A percentile compares a stretch with the other conserved stretches of the same genome.
Evolutionary conservation across 1,139 yeast genomes (phyloP).

Genomic region (Geotrichum australiense): DNA sequence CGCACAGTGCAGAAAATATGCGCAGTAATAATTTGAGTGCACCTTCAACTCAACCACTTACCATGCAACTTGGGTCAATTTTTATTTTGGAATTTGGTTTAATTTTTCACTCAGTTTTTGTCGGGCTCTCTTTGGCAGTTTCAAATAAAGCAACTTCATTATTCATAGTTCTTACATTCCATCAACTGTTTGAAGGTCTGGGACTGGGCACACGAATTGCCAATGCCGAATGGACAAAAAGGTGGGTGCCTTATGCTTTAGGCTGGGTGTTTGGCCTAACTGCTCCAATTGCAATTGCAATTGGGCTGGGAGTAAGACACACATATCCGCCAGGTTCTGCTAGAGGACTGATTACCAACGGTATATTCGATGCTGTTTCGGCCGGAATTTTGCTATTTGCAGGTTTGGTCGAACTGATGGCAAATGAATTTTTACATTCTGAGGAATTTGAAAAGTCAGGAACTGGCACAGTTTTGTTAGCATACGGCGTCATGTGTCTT

Average conservation of each 20-base stretch:
- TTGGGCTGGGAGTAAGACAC: conserved; percentile 76
- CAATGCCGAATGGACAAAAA: conserved; percentile 52
- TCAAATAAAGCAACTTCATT: conserved; percentile 66
- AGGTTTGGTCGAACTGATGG: conserved; percentile 81
- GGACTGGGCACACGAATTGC: conserved; percentile 88
- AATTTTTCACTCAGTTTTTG: conserved; percentile 72
- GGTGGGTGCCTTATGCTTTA: conserved; percentile 51
- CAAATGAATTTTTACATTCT: conserved; percentile 71
- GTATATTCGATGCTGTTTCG: conserved; percentile 75
- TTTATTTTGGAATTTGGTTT: conserved; percentile 73
- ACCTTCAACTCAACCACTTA: conserved; percentile 2
- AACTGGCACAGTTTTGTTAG: conserved; percentile 36
- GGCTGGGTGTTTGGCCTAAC: conserved; percentile 59
- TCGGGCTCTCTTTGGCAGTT: conserved; percentile 68
- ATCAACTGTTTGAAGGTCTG: conserved; percentile 87
- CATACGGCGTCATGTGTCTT: conserved; percentile 40
- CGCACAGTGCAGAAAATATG: background rate
- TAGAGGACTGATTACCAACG: conserved; percentile 62
- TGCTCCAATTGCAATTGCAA: conserved; percentile 78
- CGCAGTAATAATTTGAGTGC: background rate
- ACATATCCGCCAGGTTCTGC: conserved; percentile 53
- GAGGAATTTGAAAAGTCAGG: conserved; percentile 27
- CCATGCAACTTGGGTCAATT: conserved; percentile 43
- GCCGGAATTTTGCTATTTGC: conserved; percentile 83
- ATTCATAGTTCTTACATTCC: conserved; percentile 78